Evolutionary conservation across 2,329 filamentous ascomycete species (phyloP).

Genomic region (Penicillium aurantiogriseum): DNA sequence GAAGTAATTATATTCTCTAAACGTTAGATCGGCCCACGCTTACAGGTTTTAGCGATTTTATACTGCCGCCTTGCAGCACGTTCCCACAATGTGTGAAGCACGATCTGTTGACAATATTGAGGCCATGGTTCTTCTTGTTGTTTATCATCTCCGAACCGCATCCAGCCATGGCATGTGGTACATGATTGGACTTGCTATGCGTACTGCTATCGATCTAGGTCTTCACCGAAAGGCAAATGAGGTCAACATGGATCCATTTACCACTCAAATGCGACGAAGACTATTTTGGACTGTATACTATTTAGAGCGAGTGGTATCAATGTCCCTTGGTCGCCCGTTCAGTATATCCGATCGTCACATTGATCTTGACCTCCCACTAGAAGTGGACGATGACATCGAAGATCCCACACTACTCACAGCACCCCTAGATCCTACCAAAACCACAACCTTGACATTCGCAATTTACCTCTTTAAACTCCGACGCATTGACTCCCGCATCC

Average conservation of each 20-base stretch:
- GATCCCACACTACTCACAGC: constrained; percentile 36
- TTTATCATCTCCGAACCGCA: constrained; percentile 53
- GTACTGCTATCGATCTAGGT: constrained; percentile 53
- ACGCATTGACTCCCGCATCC: constrained; percentile 50
- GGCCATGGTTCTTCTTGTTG: constrained; percentile 52
- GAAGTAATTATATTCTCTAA: constrained; percentile 34
- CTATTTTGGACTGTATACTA: constrained; percentile 56
- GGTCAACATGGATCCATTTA: constrained; percentile 41
- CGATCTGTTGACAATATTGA: constrained; percentile 53
- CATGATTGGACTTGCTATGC: constrained; percentile 55
- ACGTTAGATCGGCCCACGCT: background rate
- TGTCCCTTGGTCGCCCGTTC: constrained; percentile 52
- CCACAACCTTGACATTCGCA: constrained; percentile 43
- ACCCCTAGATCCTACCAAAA: constrained; percentile 29
- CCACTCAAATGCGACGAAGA: constrained; percentile 47
- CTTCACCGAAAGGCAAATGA: constrained; percentile 52
- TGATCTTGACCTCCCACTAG: constrained; percentile 50
- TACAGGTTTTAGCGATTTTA: constrained; percentile 47
- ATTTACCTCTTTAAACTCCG: constrained; percentile 49
- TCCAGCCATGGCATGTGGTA: constrained; percentile 55
- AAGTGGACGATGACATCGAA: constrained; percentile 44
- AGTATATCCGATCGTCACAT: constrained; percentile 54
- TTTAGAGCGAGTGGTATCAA: constrained; percentile 50
- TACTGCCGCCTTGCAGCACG: constrained; percentile 50
- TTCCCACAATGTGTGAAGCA: constrained; percentile 50